Evolutionary conservation across 345 rosid species (phyloP), one percentile per base, ranked within the genome.

Genomic region (Triadica sebifera): DNA sequence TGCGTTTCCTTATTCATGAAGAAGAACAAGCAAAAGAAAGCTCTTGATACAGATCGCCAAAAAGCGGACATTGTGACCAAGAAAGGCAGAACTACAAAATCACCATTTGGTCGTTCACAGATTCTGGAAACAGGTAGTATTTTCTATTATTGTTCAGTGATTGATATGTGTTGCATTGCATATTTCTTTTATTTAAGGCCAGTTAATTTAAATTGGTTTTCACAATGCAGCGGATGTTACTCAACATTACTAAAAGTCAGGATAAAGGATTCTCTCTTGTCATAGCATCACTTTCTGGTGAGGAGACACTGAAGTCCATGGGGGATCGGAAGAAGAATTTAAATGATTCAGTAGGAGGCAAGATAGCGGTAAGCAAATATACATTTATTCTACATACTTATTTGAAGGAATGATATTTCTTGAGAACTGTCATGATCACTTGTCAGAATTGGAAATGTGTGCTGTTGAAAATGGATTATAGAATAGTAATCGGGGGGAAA

Each of bases 11-110:
- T 67, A 47, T 38, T 38, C 24, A 64, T 67, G 77, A 81, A 86
- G 90, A 80, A 79, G 63, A 73, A 62, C 63, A 79, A 75, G 79
- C 79, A 55, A 68, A 76, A 75, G 67, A 79, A 81, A 76, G 53
- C 72, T 70, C 79, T 77, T 76, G 77, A 70, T 46, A 39, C 63
- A 12, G 84, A 79, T 34, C 69, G 71, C 68, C 75, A 74, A 47
- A 64, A 72, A 69, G 55, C 71, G 57, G 65, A 82, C 58, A 73
- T 59, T 68, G 78, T 76, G 43, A 80, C 84, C 71, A 79, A 68
- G 76, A 86, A 73, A 77, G 87, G 80, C 74, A 84, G 81, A 51
- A 67, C 46, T 70, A 50, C 67, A 63, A 77, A 79, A 77, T 73
- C 81, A 29, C 75, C 70, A 22, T 49, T 74, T 74, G 61, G 77